Conservation (phyloP, 164 flowering plant species). For the Tetracentron sinense region DNA sequence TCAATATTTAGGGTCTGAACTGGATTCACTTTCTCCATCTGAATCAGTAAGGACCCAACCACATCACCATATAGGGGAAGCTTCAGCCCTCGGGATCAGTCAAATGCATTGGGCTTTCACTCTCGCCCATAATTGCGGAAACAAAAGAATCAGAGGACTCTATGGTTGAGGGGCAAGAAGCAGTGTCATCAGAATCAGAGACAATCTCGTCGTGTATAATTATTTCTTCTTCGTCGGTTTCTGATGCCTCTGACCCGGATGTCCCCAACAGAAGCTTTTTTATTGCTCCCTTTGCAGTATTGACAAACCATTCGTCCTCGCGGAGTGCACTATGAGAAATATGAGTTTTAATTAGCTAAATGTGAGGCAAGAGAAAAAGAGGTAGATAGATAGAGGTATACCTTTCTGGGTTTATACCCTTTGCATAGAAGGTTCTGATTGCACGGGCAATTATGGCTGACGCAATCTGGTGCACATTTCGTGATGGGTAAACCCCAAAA, state of each 20-base stretch:
- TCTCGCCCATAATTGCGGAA: slow-evolving; percentile 81
- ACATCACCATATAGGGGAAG: too few relatives aligned
- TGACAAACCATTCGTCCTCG: slow-evolving; percentile 91
- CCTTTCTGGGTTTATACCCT: slow-evolving; percentile 91
- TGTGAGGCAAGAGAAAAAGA: neutral
- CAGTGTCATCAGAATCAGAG: slow-evolving; percentile 65
- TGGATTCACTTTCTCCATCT: too few relatives aligned
- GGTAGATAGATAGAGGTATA: slow-evolving; percentile 23
- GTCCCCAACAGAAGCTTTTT: slow-evolving; percentile 60
- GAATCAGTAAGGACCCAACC: too few relatives aligned
- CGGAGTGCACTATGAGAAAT: slow-evolving; percentile 71
- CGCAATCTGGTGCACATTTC: slow-evolving; percentile 74
- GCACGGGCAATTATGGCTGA: slow-evolving; percentile 86
- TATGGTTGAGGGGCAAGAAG: slow-evolving; percentile 56
- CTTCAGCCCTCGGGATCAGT: slow-evolving; percentile 59
- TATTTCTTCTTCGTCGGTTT: slow-evolving; percentile 65
- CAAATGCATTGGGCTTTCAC: slow-evolving; percentile 54
- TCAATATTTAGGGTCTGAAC: too few relatives aligned
- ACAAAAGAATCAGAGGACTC: slow-evolving; percentile 77
- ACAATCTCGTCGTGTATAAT: slow-evolving; percentile 41
- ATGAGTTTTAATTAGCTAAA: too few relatives aligned
- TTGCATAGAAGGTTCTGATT: slow-evolving; percentile 66
- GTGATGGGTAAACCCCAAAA: slow-evolving; percentile 80
- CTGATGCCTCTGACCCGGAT: slow-evolving; percentile 74
- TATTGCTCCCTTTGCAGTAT: slow-evolving; percentile 83